phyloP scores from a whole-genome alignment of 345 rosid species.

The Boechera retrofracta region DNA sequence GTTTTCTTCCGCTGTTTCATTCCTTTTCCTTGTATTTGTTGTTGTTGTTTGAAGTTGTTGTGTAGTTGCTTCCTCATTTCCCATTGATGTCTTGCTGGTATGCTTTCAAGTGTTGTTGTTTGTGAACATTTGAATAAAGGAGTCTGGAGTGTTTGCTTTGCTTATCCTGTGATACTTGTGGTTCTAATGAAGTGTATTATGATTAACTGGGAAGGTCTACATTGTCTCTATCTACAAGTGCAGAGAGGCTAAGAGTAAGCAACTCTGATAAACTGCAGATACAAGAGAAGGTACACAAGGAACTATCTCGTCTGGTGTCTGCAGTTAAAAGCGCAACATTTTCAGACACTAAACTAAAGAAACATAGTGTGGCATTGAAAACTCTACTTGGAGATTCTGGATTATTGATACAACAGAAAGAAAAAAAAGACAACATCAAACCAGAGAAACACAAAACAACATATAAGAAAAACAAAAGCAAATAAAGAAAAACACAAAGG shows the following conservation, averaged over 20 bases:
- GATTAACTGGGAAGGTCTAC: not conserved
- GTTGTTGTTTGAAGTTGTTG: not conserved
- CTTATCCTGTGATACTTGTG: not conserved
- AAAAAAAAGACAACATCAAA: slow-evolving; percentile 17
- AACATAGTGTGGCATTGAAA: slow-evolving; percentile 11
- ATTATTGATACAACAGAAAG: slow-evolving; percentile 20
- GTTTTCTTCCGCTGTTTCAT: not conserved
- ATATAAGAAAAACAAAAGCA: not conserved
- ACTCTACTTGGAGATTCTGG: slow-evolving; percentile 8
- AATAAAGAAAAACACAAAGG: too few relatives aligned
- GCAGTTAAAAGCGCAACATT: not conserved
- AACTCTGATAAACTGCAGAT: not conserved
- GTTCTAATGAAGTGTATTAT: not conserved
- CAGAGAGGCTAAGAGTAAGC: not conserved
- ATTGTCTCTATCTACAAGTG: not conserved
- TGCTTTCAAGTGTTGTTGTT: slow-evolving; percentile 33
- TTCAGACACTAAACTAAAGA: not conserved
- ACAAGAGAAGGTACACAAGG: not conserved
- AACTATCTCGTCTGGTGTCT: not conserved
- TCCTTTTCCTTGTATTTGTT: not conserved
- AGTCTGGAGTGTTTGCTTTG: slow-evolving; percentile 34
- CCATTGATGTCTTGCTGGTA: slow-evolving; percentile 30
- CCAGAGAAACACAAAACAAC: not conserved
- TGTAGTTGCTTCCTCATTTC: slow-evolving; percentile 20
- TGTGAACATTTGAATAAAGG: slow-evolving; percentile 32